Evolutionary conservation across 257 asterid species (phyloP).

Genomic region (Petunia axillaris): DNA sequence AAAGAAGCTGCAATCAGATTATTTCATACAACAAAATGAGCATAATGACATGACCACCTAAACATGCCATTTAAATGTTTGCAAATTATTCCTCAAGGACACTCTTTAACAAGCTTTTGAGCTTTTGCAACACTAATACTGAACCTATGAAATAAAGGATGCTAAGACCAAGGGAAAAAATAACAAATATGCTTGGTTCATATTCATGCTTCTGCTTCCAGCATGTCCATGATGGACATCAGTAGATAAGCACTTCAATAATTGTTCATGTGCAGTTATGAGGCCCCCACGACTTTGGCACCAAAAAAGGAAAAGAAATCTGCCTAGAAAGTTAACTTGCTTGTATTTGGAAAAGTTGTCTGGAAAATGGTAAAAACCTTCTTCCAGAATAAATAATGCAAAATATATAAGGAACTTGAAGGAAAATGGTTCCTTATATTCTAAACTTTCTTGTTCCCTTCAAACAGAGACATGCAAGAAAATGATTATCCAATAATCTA

Average conservation of each 20-base stretch:
- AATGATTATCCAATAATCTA: constrained; percentile 9
- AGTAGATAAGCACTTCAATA: not conserved
- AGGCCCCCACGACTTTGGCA: not conserved
- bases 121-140: not conserved
- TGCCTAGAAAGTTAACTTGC: not conserved
- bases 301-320: not conserved
- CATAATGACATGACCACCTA: not conserved
- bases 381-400: not conserved
- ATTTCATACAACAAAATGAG: constrained; percentile 9
- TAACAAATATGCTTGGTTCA: not conserved
- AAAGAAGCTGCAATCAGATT: constrained; percentile 3
- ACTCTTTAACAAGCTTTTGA: not conserved
- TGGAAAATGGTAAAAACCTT: not conserved
- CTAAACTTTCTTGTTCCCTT: not conserved
- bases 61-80: not conserved
- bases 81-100: not conserved
- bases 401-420: not conserved
- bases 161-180: constrained; percentile 2
- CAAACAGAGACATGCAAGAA: not conserved
- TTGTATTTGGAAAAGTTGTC: not conserved
- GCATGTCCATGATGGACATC: not conserved
- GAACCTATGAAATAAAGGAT: not conserved
- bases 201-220: not conserved
- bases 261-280: constrained; percentile 1
- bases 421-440: not conserved